Evolutionary conservation across 2,329 filamentous ascomycete species (phyloP).

Genomic region (Phaeosphaeriaceae sp.): DNA sequence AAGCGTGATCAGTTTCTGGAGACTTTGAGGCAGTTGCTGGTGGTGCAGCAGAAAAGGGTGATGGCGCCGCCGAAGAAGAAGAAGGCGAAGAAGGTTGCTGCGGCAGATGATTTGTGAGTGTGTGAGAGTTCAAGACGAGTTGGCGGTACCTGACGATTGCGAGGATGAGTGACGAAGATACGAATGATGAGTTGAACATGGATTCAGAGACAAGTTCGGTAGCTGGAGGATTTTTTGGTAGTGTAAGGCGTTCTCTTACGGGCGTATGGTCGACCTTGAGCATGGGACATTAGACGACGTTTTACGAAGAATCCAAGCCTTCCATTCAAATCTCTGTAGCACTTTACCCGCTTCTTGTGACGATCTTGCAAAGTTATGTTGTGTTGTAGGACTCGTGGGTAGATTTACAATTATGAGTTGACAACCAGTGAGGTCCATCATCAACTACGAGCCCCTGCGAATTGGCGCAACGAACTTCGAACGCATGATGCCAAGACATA

Average conservation of each 20-base stretch:
- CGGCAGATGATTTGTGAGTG: not conserved
- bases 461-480: not conserved
- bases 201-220: not conserved
- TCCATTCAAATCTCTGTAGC: too few relatives aligned
- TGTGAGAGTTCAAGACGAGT: not conserved
- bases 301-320: too few relatives aligned
- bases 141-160: not conserved
- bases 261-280: not conserved
- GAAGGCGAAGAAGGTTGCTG: not conserved
- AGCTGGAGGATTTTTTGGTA: not conserved
- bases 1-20: conserved; percentile 18
- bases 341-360: too few relatives aligned
- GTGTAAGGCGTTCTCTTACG: not conserved
- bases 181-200: not conserved
- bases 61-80: conserved; percentile 2
- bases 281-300: not conserved
- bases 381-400: too few relatives aligned
- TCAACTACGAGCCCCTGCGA: too few relatives aligned
- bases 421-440: too few relatives aligned
- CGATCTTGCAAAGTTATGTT: too few relatives aligned
- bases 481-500: not conserved
- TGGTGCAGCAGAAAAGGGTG: conserved; percentile 1
- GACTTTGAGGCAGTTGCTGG: conserved; percentile 21
- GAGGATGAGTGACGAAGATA: not conserved
- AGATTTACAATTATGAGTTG: too few relatives aligned